Percentiles rank a stretch among this genome's conserved stretches.
Conservation (phyloP, 768 basidiomycete genomes). For the Lenzites betulinus region DNA sequence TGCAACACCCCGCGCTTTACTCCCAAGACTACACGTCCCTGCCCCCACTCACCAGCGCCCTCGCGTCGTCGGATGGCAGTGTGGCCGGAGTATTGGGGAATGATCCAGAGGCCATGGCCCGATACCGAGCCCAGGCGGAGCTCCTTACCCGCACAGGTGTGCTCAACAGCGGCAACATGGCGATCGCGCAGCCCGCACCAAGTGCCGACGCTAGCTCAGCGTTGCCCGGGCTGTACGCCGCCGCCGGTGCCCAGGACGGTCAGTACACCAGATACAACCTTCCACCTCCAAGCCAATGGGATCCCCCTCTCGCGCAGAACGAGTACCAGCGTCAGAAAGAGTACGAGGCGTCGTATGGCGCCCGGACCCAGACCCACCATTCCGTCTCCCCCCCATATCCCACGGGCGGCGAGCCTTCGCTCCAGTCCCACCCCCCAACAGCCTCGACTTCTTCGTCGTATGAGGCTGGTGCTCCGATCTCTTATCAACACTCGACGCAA, state of each 20-base stretch:
- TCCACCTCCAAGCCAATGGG: constrained; percentile 17
- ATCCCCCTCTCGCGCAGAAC: constrained; percentile 11
- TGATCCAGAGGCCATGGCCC: constrained; percentile 44
- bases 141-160: constrained; percentile 40
- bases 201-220: constrained; percentile 17
- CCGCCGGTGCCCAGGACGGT: constrained; percentile 14
- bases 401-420: constrained; percentile 19
- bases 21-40: constrained; percentile 27
- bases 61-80: constrained; percentile 2
- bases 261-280: constrained; percentile 16
- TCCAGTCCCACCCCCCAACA: constrained; percentile 24
- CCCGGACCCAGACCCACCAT: constrained; percentile 14
- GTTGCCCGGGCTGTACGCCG: constrained; percentile 13
- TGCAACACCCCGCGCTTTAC: constrained; percentile 36
- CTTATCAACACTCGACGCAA: constrained; percentile 9
- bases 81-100: constrained; percentile 1
- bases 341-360: constrained; percentile 14
- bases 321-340: constrained; percentile 19
- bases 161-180: constrained; percentile 23
- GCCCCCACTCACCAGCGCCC: constrained; percentile 17
- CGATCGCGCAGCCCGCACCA: constrained; percentile 12
- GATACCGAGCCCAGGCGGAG: constrained; percentile 52
- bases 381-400: constrained; percentile 5
- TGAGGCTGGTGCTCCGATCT: constrained; percentile 2
- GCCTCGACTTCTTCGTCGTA: constrained; percentile 9